phyloP scores from a whole-genome alignment of 1,284 basidiomycete genomes.

The Ceratobasidium sp. region DNA sequence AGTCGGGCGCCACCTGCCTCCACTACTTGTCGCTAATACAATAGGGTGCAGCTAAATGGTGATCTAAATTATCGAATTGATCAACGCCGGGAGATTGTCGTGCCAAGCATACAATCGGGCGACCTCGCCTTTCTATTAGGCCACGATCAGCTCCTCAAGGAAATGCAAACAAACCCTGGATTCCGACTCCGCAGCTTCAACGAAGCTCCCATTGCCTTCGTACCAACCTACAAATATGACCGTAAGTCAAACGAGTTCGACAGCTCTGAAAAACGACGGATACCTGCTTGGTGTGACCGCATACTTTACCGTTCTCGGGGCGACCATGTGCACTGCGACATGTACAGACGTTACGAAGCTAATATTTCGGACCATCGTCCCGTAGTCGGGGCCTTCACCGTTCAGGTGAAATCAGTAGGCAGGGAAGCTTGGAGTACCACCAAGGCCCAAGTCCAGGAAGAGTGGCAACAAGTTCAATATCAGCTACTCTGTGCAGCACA shows the following conservation, averaged over 20 bases:
- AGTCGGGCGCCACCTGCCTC: no score
- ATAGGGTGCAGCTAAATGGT: slow-evolving; percentile 64
- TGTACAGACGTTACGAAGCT: slow-evolving; percentile 80
- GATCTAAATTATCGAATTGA: slow-evolving; percentile 96
- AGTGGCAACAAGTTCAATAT: slow-evolving; percentile 62
- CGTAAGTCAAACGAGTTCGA: slow-evolving; percentile 81
- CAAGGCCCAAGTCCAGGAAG: slow-evolving; percentile 60
- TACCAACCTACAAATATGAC: slow-evolving; percentile 98
- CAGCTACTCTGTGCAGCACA: slow-evolving; percentile 60
- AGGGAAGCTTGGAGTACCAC: slow-evolving; percentile 63
- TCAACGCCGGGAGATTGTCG: slow-evolving; percentile 80
- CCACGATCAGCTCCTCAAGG: slow-evolving; percentile 90
- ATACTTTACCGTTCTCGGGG: slow-evolving; percentile 80
- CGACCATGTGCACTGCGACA: slow-evolving; percentile 64
- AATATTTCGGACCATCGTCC: slow-evolving; percentile 89
- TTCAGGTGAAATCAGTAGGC: slow-evolving; percentile 76
- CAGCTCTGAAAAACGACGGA: slow-evolving; percentile 83
- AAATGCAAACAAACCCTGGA: slow-evolving; percentile 83
- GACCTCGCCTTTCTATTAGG: slow-evolving; percentile 70
- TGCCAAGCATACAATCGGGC: slow-evolving; percentile 68
- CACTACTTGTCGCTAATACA: no score
- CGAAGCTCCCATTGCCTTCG: slow-evolving; percentile 83
- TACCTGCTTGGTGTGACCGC: slow-evolving; percentile 97
- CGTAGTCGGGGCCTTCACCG: slow-evolving; percentile 76
- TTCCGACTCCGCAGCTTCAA: slow-evolving; percentile 85